Base-by-base conservation (phyloP, 140 eudicot genomes). In the Erigeron philadelphicus region DNA sequence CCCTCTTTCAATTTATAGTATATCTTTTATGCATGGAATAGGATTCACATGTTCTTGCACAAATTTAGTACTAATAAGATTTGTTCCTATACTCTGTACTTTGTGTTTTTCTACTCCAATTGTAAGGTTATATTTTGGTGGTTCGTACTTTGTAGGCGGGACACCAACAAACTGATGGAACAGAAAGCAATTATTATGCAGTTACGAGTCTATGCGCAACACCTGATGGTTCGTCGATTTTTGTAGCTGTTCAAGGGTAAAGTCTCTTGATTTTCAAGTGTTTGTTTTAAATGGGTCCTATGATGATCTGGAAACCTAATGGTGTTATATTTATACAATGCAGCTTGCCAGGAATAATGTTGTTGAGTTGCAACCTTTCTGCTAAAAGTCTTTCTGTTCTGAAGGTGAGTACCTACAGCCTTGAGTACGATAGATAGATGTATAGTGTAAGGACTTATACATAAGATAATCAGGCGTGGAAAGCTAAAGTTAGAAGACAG, bases 221-320 rank as follows among this genome's bases (percentile, higher is more conserved):
- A 57, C 67, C 70, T 18, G 86, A 85, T 84, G 89, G 95, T 45
- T 86, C 87, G n/a, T 76, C 85, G 60, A 75, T 88, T 47, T 95
- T 82, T 71, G 98, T 86, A 52, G 98, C 95, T 52, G 75, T 86
- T 70, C 98, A 93, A 76, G 74, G 94, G 98, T 77, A 80, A 64
- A 79, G 68, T 72, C 63, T 44, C 3, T 9, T 18, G 42, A 58
- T 49, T 44, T 65, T 70, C 42, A 72, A 1, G 16, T 21, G 9
- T 43, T 5, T 41, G 10, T 7, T 54, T n/a, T 47, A 12, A 4
- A 15, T 40, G 19, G 78, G 18, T 25, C 38, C 10, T 25, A 3
- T 73, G 41, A 19, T 42, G 57, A 52, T 25, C 2, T 41, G 1
- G 40, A 72, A 64, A 15, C 72, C 75, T 82, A 17, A 75, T 3